phyloP scores from a whole-genome alignment of 2,329 filamentous ascomycete genomes.

The Fusarium circinatum region DNA sequence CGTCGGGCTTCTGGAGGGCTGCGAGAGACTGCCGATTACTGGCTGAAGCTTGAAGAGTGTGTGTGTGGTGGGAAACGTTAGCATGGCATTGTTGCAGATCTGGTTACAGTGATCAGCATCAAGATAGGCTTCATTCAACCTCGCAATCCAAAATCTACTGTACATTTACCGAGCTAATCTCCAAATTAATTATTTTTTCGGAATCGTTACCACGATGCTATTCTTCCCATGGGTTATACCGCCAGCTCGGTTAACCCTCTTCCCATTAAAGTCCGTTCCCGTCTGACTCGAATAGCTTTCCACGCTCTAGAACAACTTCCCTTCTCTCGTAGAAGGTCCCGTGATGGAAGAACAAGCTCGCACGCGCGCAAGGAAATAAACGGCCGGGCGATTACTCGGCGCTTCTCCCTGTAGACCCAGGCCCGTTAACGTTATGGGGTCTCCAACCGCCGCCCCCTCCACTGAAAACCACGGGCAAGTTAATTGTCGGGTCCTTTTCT shows the following conservation, averaged over 20 bases:
- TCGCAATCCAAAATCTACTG: neutral
- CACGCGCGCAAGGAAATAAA: slow-evolving; percentile 22
- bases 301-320: slow-evolving; percentile 15
- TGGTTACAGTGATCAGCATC: neutral
- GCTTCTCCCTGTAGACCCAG: slow-evolving; percentile 43
- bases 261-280: slow-evolving; percentile 3
- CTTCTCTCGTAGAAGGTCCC: slow-evolving; percentile 2
- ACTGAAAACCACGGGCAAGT: neutral
- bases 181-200: neutral
- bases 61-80: neutral
- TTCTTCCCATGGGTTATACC: slow-evolving; percentile 4
- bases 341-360: neutral
- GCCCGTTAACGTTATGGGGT: slow-evolving; percentile 41
- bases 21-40: slow-evolving; percentile 9
- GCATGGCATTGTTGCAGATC: neutral
- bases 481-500: neutral
- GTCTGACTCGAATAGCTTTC: neutral
- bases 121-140: neutral
- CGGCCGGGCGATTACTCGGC: slow-evolving; percentile 52
- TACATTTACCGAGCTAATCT: neutral
- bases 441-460: slow-evolving; percentile 31
- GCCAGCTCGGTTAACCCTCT: slow-evolving; percentile 15
- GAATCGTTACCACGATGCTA: neutral
- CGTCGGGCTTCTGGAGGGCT: slow-evolving; percentile 23
- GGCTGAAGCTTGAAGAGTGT: neutral